Evolutionary conservation across 108 stramenopile species (phyloP).

Genomic region (Cyclotella kingstonii): DNA sequence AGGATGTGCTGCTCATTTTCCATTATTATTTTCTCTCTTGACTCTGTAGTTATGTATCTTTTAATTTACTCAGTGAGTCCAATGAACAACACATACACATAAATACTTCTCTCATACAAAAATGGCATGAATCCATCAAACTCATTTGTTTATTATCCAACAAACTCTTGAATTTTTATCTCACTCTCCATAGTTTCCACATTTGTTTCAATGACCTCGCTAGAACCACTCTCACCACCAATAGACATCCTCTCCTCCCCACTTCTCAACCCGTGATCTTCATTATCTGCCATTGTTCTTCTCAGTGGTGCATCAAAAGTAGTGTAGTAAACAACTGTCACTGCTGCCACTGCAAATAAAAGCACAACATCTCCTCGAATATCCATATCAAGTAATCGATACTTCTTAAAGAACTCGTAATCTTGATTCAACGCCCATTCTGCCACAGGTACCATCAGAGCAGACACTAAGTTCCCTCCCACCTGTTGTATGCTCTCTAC

Average conservation of each 20-base stretch:
- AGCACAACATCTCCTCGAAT: constrained; percentile 53
- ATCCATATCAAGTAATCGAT: constrained; percentile 40
- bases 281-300: constrained; percentile 36
- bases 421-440: constrained; percentile 53
- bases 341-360: constrained; percentile 41
- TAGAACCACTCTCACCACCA: too few species aligned
- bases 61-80: too few species aligned
- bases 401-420: constrained; percentile 42
- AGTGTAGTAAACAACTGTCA: constrained; percentile 46
- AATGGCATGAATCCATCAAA: too few species aligned
- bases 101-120: too few species aligned
- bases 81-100: too few species aligned
- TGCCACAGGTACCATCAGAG: constrained; percentile 53
- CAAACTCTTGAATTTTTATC: too few species aligned
- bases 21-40: too few species aligned
- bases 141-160: too few species aligned
- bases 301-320: constrained; percentile 51
- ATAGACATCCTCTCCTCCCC: constrained; percentile 8
- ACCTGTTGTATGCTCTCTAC: constrained; percentile 63
- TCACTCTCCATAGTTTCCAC: too few species aligned
- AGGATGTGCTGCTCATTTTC: too few species aligned
- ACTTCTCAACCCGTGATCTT: constrained; percentile 8
- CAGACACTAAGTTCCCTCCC: constrained; percentile 53
- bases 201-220: too few species aligned
- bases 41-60: too few species aligned